Evolutionary conservation across 192 early-diverging fungal genomes (phyloP).

Genomic region (Podila verticillata): DNA sequence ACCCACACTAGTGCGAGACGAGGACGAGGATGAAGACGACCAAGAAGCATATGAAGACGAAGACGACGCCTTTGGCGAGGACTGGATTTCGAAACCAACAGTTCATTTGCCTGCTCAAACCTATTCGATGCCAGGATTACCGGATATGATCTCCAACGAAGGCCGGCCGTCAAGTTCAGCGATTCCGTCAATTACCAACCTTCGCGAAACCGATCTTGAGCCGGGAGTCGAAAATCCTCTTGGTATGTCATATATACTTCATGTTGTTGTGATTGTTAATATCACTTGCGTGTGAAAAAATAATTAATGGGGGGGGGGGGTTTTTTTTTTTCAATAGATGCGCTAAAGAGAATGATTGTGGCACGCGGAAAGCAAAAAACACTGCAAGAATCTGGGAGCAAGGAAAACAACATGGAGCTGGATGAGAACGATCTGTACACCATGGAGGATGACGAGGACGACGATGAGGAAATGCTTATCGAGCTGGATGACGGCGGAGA

Average conservation of each 20-base stretch:
- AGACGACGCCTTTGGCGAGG: neutral
- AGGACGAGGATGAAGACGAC: neutral
- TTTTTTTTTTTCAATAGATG: neutral
- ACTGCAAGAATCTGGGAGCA: neutral
- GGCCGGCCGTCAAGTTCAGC: neutral
- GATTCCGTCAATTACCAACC: neutral
- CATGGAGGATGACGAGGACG: neutral
- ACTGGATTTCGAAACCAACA: neutral
- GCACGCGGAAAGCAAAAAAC: conserved; percentile 8
- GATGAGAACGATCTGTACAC: neutral
- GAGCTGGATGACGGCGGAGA: neutral
- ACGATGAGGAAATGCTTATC: conserved; percentile 1
- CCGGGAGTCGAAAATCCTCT: neutral
- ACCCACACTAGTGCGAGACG: neutral
- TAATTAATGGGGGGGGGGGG: neutral
- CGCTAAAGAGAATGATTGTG: conserved; percentile 18
- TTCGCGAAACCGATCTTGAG: neutral
- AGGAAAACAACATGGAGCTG: neutral
- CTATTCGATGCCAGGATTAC: neutral
- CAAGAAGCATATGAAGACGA: conserved; percentile 1
- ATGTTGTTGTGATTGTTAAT: neutral
- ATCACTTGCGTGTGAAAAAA: neutral
- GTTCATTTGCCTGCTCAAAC: neutral
- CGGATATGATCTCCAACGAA: neutral
- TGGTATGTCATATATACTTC: neutral